Conservation (phyloP, 805 yeast species). For the Spencermartinsiella europaea region DNA sequence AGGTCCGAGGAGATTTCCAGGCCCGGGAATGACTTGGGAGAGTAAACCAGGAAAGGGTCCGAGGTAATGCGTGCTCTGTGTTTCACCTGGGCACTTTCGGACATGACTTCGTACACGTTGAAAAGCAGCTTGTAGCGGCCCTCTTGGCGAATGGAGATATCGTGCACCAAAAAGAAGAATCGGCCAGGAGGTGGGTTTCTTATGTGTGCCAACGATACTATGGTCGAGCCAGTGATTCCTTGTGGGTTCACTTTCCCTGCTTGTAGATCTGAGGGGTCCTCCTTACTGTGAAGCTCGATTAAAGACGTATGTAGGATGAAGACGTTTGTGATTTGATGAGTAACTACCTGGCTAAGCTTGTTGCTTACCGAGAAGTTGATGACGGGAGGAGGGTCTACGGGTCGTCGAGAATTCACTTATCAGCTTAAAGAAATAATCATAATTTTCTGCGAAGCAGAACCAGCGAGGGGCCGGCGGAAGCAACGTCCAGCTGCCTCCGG, state of each 20-base stretch:
- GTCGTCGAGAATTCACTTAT: constrained; percentile 30
- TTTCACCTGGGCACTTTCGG: constrained; percentile 14
- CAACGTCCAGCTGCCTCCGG: too few relatives aligned
- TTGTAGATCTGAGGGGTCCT: background rate
- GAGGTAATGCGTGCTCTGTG: constrained; percentile 22
- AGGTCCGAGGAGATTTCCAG: constrained; percentile 28
- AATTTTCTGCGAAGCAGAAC: too few relatives aligned
- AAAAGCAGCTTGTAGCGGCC: constrained; percentile 30
- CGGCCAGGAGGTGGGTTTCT: constrained; percentile 27
- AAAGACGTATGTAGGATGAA: constrained; percentile 25
- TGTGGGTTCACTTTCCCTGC: constrained; percentile 3
- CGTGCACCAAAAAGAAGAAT: constrained; percentile 30
- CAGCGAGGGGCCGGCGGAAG: too few relatives aligned
- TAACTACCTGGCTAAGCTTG: constrained; percentile 27
- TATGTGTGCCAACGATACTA: constrained; percentile 23
- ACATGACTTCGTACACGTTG: constrained; percentile 26
- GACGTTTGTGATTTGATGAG: constrained; percentile 23
- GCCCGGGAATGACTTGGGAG: constrained; percentile 34
- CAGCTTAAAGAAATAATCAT: too few relatives aligned
- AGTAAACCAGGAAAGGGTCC: constrained; percentile 26
- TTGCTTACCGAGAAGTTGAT: constrained; percentile 20
- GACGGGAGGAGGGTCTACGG: constrained; percentile 35
- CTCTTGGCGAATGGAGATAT: constrained; percentile 31
- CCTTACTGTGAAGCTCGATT: constrained; percentile 5
- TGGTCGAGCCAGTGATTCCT: constrained; percentile 23